A percentile compares a stretch with the other conserved stretches of the same genome.
These are phyloP conservation scores for Hymenoscyphus scutula DNA, from an alignment of 2,329 filamentous ascomycete species.

Conservation along the genomic window DNA sequence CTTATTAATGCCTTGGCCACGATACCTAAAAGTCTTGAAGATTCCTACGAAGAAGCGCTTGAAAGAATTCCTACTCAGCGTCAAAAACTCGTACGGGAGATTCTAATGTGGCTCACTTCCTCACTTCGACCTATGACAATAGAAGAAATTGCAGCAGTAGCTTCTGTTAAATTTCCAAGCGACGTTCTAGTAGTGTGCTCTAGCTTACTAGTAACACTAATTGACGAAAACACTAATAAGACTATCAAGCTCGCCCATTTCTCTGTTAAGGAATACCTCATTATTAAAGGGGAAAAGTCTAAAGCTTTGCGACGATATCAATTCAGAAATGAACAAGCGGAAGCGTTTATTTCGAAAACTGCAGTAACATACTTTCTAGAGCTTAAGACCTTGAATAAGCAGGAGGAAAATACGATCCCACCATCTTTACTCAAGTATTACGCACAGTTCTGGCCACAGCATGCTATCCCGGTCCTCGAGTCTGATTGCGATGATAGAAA, in stretches of 20 bases:
- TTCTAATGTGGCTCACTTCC: conserved; percentile 16
- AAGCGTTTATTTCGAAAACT: neutral
- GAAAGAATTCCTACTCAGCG: conserved; percentile 1
- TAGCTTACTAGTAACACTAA: conserved; percentile 19
- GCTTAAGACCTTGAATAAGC: too few species aligned
- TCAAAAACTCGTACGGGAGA: neutral
- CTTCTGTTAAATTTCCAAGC: neutral
- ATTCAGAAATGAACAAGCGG: neutral
- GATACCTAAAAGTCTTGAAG: conserved; percentile 11
- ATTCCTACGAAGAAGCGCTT: conserved; percentile 11
- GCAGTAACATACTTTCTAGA: neutral
- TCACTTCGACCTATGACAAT: conserved; percentile 8
- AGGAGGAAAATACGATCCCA: neutral
- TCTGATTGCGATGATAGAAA: neutral
- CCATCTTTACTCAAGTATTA: neutral
- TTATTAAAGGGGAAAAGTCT: neutral
- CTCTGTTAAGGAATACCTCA: conserved; percentile 36
- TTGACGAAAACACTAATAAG: conserved; percentile 35
- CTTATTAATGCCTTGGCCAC: conserved; percentile 13
- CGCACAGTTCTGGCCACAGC: neutral
- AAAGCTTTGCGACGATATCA: neutral
- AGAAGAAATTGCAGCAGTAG: conserved; percentile 13
- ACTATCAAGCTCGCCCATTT: conserved; percentile 40
- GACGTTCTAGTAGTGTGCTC: conserved; percentile 5
- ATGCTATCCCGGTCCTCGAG: neutral